Evolutionary conservation across 768 basidiomycete genomes (phyloP).

Genomic region (Boletus tylopilopsis): DNA sequence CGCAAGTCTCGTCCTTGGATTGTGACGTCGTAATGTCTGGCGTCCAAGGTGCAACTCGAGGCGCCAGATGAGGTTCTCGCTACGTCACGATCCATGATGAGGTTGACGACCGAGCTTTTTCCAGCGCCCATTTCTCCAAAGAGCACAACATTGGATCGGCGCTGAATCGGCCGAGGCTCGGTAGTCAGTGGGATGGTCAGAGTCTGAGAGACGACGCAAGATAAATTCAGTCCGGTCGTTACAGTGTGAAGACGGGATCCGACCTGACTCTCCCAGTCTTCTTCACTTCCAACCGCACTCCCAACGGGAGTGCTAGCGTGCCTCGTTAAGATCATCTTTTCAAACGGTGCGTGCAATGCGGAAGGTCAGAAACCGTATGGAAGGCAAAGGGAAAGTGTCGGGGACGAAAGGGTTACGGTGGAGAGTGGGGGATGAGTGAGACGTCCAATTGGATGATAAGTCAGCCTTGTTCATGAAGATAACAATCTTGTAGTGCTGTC

Average conservation of each 20-base stretch:
- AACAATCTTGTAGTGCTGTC: not conserved
- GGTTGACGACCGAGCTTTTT: constrained; percentile 43
- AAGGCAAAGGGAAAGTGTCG: not conserved
- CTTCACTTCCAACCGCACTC: not conserved
- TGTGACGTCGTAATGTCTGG: constrained; percentile 23
- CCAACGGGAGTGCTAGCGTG: not conserved
- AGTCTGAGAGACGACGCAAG: not conserved
- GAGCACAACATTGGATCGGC: constrained; percentile 23
- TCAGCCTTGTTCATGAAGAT: not conserved
- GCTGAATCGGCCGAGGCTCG: constrained; percentile 10
- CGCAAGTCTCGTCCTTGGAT: constrained; percentile 18
- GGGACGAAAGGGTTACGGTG: not conserved
- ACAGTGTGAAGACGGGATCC: not conserved
- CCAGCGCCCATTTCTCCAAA: constrained; percentile 32
- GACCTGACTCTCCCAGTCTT: constrained; percentile 11
- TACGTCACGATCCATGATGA: constrained; percentile 27
- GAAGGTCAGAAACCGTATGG: not conserved
- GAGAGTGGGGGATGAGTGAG: not conserved
- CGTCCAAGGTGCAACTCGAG: constrained; percentile 34
- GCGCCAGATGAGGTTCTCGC: constrained; percentile 31
- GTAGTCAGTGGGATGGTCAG: constrained; percentile 3
- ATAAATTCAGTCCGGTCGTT: constrained; percentile 4
- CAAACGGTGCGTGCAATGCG: not conserved
- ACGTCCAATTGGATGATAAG: constrained; percentile 8
- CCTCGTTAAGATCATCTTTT: constrained; percentile 1